Conservation (phyloP, 768 basidiomycete genomes). For the Rhodotorula diobovata region DNA sequence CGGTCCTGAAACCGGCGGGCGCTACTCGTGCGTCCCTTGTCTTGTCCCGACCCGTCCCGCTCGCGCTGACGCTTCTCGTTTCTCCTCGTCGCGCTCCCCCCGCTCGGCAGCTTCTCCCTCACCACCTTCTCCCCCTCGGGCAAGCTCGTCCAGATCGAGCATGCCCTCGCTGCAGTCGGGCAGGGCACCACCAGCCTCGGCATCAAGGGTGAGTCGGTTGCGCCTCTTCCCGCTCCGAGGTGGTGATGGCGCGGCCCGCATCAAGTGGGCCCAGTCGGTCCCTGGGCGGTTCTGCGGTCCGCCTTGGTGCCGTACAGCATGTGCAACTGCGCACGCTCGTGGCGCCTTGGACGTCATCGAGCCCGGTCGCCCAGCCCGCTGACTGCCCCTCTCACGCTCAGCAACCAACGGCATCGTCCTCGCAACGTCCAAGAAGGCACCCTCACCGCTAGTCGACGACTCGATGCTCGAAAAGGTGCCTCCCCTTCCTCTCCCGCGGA, state of each 20-base stretch:
- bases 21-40: slow-evolving; percentile 44
- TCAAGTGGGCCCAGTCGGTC: no score
- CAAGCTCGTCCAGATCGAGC: slow-evolving; percentile 95
- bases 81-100: background rate
- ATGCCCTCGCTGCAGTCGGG: slow-evolving; percentile 92
- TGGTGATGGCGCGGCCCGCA: background rate
- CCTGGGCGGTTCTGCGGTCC: no score
- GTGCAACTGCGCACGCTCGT: background rate
- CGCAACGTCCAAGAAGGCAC: slow-evolving; percentile 98
- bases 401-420: slow-evolving; percentile 99
- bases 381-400: slow-evolving; percentile 46
- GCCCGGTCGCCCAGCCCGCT: background rate
- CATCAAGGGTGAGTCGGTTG: slow-evolving; percentile 73
- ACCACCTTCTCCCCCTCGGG: slow-evolving; percentile 87
- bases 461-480: slow-evolving; percentile 81
- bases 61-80: background rate
- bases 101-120: slow-evolving; percentile 65
- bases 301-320: no score
- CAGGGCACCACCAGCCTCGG: slow-evolving; percentile 87
- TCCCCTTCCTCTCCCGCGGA: background rate
- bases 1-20: slow-evolving; percentile 47
- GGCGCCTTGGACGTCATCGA: background rate
- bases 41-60: background rate
- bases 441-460: slow-evolving; percentile 95
- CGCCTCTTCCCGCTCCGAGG: no score